Evolutionary conservation across 2,329 filamentous ascomycete genomes (phyloP), one percentile per base, ranked within the genome.

Genomic region (Paracoccidioides brasiliensis): DNA sequence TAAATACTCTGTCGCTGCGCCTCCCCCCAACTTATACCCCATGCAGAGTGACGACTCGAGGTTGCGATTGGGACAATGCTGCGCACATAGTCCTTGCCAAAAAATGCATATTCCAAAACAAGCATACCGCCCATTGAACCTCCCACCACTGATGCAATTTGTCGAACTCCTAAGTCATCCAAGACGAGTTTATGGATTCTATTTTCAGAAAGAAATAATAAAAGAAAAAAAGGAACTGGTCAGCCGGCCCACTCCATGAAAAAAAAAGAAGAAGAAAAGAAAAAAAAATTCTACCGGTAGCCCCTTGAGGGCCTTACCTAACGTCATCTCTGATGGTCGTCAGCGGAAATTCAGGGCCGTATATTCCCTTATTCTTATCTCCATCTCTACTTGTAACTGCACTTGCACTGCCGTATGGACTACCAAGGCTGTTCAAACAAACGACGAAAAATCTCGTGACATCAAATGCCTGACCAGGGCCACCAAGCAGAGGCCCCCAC

Each of bases 311-410:
- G 1, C 22, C 22, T 22, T 74, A 93, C 87, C 87, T 90, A 54
- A 97, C 91, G 74, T 98, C 93, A 68, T 98, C 93, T 61, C 91
- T 80, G 60, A 98, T 88, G 0, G 93, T 97, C 0, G 93, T 96
- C 60, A 98, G 74, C 49, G 93, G 93, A 63, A 98, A 98, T 66
- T 98, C 93, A 1, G 93, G 93, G 0, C 93, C 93, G 66, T 98
- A 98, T 63, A 81, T 80, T 15, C 82, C 90, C 59, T 87, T 83
- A 53, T 76, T 76, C 14, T 79, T 73, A 63, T 94, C 81, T 12
- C 90, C 90, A 66, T 96, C 85, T 69, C 88, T 94, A 63, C 84
- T 84, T 1, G 93, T 98, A 12, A 80, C 71, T 7, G 77, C 75
- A 58, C 76, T 79, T 5, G 76, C 76, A 63, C 74, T 78, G 32